Percentiles rank a stretch among this genome's conserved stretches.
Conservation (phyloP, 2,329 filamentous ascomycete species). For the Ceratocystis papillata region DNA sequence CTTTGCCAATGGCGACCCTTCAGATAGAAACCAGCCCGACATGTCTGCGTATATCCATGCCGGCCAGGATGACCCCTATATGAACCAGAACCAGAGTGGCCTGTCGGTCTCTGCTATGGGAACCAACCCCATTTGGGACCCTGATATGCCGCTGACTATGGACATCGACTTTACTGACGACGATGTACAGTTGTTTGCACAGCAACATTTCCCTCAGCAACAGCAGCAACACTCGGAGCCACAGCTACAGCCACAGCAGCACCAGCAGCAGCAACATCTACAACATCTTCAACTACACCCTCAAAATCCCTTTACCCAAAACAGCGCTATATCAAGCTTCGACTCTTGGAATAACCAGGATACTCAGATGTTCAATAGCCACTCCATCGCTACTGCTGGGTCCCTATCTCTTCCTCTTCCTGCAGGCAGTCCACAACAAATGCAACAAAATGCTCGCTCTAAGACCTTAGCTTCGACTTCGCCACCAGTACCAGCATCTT, state of each 20-base stretch:
- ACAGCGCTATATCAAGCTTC: constrained; percentile 1
- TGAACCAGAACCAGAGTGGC: constrained; percentile 36
- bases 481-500: constrained; percentile 22
- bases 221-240: constrained; percentile 28
- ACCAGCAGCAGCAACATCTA: constrained; percentile 23
- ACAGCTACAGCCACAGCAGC: constrained; percentile 27
- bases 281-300: constrained; percentile 11
- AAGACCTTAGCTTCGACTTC: background rate
- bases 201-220: constrained; percentile 24
- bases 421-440: constrained; percentile 21
- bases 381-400: constrained; percentile 16
- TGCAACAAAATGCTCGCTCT: constrained; percentile 25
- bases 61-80: constrained; percentile 43
- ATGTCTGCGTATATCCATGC: constrained; percentile 39
- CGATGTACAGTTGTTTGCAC: constrained; percentile 36
- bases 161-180: constrained; percentile 47
- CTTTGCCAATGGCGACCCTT: constrained; percentile 43
- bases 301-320: constrained; percentile 12
- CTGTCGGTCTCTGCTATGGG: constrained; percentile 47
- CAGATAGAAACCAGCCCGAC: constrained; percentile 39
- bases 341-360: constrained; percentile 17
- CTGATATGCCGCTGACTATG: constrained; percentile 39
- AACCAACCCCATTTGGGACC: constrained; percentile 48
- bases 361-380: constrained; percentile 23
- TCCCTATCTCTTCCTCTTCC: constrained; percentile 21